A percentile compares a stretch with the other conserved stretches of the same genome.
These are phyloP conservation scores for Cryptosporidium sp. DNA, from an alignment of 169 alveolate species.

Conservation along the genomic window DNA sequence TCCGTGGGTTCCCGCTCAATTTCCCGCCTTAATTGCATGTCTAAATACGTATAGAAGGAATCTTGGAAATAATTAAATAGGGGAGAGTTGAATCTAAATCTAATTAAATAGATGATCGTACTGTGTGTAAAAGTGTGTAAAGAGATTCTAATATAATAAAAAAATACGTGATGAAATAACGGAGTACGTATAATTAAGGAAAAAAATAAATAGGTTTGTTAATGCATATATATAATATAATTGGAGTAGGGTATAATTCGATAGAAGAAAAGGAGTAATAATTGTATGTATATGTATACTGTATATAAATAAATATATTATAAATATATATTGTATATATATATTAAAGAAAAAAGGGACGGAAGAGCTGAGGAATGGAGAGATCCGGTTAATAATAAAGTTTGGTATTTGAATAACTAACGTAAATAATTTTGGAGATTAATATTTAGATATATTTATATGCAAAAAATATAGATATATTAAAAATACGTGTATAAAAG, in stretches of 20 bases:
- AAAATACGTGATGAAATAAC: slow-evolving; percentile 1
- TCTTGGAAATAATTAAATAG: slow-evolving; percentile 13
- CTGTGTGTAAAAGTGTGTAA: slow-evolving; percentile 38
- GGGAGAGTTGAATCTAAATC: slow-evolving; percentile 1
- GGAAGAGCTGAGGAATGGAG: slow-evolving; percentile 9
- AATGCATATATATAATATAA: not conserved
- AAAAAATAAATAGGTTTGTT: not conserved
- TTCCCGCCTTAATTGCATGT: slow-evolving; percentile 6
- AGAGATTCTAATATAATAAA: not conserved
- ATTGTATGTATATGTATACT: not conserved
- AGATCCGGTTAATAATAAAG: not conserved
- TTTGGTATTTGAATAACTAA: not conserved
- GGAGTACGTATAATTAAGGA: not conserved
- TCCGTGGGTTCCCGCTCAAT: not conserved
- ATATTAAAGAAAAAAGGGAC: not conserved
- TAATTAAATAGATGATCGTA: slow-evolving; percentile 5
- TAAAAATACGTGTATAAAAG: not conserved
- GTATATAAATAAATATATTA: too few species aligned
- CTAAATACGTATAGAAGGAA: slow-evolving; percentile 13
- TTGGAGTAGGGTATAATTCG: not conserved
- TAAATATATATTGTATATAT: not conserved
- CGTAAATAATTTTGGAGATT: not conserved
- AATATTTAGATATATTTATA: slow-evolving; percentile 9
- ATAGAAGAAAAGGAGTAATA: not conserved
- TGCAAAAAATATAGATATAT: not conserved